A percentile compares a stretch with the other conserved stretches of the same genome.
These are phyloP conservation scores for Lantana camara DNA, from an alignment of 257 asterid genomes.

Conservation along the genomic window DNA sequence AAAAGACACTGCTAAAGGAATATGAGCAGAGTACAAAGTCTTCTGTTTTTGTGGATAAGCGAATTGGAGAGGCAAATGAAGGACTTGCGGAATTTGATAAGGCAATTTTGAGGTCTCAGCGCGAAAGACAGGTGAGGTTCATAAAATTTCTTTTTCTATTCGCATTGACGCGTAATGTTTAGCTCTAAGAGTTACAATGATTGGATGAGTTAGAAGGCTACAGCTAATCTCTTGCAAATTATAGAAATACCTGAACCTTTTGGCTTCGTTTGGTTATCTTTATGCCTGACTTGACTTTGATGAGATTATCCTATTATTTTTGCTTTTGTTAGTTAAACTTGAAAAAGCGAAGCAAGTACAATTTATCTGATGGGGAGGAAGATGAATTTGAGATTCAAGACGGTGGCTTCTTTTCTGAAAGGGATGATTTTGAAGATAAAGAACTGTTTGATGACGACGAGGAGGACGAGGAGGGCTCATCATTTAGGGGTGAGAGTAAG, in stretches of 20 bases:
- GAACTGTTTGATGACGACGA: slow-evolving; percentile 67
- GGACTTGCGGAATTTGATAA: slow-evolving; percentile 87
- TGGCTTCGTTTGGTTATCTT: background rate
- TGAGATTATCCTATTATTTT: slow-evolving; percentile 14
- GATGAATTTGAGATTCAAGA: slow-evolving; percentile 67
- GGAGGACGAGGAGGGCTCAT: slow-evolving; percentile 39
- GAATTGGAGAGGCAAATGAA: slow-evolving; percentile 89
- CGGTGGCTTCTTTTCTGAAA: slow-evolving; percentile 43
- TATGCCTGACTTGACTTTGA: background rate
- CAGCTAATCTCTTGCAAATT: slow-evolving; percentile 4
- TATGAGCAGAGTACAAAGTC: slow-evolving; percentile 82
- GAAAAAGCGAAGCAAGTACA: slow-evolving; percentile 73
- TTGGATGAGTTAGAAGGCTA: background rate
- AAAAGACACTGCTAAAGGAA: slow-evolving; percentile 85
- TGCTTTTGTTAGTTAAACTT: slow-evolving; percentile 51
- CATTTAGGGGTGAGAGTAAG: slow-evolving; percentile 48
- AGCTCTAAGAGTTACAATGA: background rate
- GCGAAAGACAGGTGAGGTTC: slow-evolving; percentile 67
- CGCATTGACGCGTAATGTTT: background rate
- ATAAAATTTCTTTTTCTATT: background rate
- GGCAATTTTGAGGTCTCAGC: slow-evolving; percentile 88
- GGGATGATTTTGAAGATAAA: slow-evolving; percentile 90
- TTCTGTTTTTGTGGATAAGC: slow-evolving; percentile 73
- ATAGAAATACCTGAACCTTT: background rate
- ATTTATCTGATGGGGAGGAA: slow-evolving; percentile 92